Evolutionary conservation across 139 green algal genomes (phyloP), one percentile per base, ranked within the genome.

Genomic region (Tetraselmis chui): DNA sequence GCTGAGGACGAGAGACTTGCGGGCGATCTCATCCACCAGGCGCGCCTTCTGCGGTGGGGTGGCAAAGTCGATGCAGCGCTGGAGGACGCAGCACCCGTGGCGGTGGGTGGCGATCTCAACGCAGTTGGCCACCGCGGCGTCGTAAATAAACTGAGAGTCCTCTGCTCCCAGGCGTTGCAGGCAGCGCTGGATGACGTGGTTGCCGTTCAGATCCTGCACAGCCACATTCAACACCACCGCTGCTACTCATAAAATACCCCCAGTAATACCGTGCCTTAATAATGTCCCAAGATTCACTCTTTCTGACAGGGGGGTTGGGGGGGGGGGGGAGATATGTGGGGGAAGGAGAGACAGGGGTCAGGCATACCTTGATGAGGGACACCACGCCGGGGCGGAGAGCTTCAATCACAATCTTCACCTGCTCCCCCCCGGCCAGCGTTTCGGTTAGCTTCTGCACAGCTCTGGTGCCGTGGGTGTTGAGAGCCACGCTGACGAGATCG

Each of bases 111-210:
- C 94, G 77, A 99, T 95, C 87, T 98, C 94, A 59, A 97, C 91
- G 82, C 93, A 97, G 89, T 98, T 84, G 23, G 59, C 58, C 1
- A 30, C 83, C 5, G 93, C 95, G 1, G 96, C 94, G 81, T 98
- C 92, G 82, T 98, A 98, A 76, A 99, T 95, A 87, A 98, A 98
- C 90, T 98, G 95, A 31, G 81, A 88, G 85, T 95, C 91, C 80
- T 91, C 84, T 1, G 91, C 88, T 1, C 89, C 87, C 79, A 94
- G 80, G n/a, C 91, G 83, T 87, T 97, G 95, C 80, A 99, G 91
- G 89, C 96, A 99, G 80, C 97, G 90, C 92, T 99, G 97, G 78
- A 99, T 91, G 74, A 99, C 97, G 86, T 99, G 97, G 89, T 99
- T 99, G 59, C 97, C 96, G 82, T 99, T 99, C 0, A 98, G 88